phyloP scores from a whole-genome alignment of 2,329 filamentous ascomycete species.

The Pochonia chlamydosporia region DNA sequence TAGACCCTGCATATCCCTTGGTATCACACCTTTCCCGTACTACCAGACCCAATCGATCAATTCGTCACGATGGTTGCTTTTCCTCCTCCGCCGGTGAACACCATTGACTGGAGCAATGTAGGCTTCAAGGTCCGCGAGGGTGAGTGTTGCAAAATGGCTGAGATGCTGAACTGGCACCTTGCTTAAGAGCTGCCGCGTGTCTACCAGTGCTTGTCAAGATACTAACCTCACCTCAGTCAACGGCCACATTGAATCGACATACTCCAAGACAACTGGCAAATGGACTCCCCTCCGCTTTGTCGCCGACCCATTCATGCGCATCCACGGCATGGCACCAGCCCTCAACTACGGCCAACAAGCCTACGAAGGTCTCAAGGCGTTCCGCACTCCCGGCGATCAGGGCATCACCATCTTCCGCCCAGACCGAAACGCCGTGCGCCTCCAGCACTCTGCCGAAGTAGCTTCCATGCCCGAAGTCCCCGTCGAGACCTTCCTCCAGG shows the following conservation, averaged over 20 bases:
- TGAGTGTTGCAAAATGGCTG: conserved; percentile 27
- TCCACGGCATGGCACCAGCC: conserved; percentile 92
- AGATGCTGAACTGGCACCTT: too few species aligned
- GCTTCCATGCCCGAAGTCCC: conserved; percentile 81
- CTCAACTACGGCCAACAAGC: conserved; percentile 98
- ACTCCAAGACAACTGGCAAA: conserved; percentile 64
- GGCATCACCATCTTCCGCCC: conserved; percentile 84
- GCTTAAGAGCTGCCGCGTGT: neutral
- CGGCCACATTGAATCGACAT: conserved; percentile 87
- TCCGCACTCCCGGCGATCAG: conserved; percentile 66
- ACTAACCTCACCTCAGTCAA: conserved; percentile 59
- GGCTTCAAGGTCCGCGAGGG: conserved; percentile 91
- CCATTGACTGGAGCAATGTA: conserved; percentile 90
- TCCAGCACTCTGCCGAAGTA: conserved; percentile 79
- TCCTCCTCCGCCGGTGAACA: conserved; percentile 70
- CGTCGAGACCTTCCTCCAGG: conserved; percentile 66
- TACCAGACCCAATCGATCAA: neutral
- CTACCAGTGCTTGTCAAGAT: conserved; percentile 2
- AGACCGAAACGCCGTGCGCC: conserved; percentile 72
- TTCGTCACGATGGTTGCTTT: conserved; percentile 49
- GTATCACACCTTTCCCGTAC: too few species aligned
- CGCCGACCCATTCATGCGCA: conserved; percentile 73
- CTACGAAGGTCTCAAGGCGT: conserved; percentile 97
- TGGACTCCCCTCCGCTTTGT: conserved; percentile 80
- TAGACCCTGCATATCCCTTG: neutral